phyloP scores from a whole-genome alignment of 768 basidiomycete species.

The Cyathus striatus region DNA sequence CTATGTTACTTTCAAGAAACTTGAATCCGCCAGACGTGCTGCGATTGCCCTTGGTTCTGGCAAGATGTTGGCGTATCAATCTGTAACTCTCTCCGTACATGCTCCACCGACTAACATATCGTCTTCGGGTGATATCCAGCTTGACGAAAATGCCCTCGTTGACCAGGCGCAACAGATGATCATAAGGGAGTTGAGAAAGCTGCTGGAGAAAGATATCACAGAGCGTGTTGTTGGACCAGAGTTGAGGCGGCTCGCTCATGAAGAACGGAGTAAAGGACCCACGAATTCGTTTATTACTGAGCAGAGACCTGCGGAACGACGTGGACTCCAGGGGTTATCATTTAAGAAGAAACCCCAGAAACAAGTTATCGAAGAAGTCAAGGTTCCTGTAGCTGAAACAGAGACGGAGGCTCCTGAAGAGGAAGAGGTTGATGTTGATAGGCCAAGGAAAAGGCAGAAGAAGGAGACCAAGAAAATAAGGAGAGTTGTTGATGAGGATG shows the following conservation, averaged over 20 bases:
- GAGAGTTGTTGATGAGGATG: constrained; percentile 33
- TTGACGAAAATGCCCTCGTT: constrained; percentile 49
- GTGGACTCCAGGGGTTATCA: constrained; percentile 39
- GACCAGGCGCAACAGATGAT: constrained; percentile 52
- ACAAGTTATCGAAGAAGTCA: constrained; percentile 37
- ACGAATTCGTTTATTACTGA: constrained; percentile 8
- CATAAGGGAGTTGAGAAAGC: constrained; percentile 44
- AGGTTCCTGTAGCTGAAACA: constrained; percentile 22
- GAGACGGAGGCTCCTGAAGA: constrained; percentile 26
- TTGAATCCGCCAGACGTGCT: constrained; percentile 61
- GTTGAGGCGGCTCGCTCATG: constrained; percentile 45
- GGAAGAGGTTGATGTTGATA: constrained; percentile 29
- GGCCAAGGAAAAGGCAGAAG: constrained; percentile 57
- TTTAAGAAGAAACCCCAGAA: constrained; percentile 42
- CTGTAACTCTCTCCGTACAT: constrained; percentile 52
- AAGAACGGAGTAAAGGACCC: constrained; percentile 39
- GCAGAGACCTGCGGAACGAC: constrained; percentile 26
- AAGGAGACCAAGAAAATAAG: constrained; percentile 37
- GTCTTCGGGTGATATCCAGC: constrained; percentile 37
- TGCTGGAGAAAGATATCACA: constrained; percentile 62
- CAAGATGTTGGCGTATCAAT: constrained; percentile 55
- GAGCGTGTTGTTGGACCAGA: constrained; percentile 55
- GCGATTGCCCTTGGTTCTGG: constrained; percentile 54
- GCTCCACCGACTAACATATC: constrained; percentile 32
- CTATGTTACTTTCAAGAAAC: constrained; percentile 75